Base-by-base conservation (phyloP, 768 basidiomycete species). In the Lentinula guzmanii region DNA sequence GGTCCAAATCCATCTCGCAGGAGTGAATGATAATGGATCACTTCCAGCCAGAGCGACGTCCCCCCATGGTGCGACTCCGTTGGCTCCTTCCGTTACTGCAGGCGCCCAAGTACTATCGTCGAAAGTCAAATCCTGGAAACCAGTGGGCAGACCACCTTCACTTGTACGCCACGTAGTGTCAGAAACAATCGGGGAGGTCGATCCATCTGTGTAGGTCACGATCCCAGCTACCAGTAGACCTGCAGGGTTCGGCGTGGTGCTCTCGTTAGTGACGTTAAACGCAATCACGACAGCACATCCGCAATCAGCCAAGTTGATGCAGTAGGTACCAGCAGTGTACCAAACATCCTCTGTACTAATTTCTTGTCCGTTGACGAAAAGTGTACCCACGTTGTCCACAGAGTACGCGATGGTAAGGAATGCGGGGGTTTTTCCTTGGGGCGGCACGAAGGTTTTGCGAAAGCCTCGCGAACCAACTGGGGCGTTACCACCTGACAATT, bases 1-100 rank as follows among this genome's bases (percentile, higher is more conserved):
- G 5, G 68, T 67, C 72, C 71, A 74, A 52, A 74, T 70, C 72
- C 72, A 74, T 3, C 60, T 61, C 2, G 72, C 67, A 58, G 61
- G 34, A 5, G 61, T 57, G 48, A 74, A 60, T 0, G 65, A 52
- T 13, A 68, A 28, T 5, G 65, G 42, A 6, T 62, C 60, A 9
- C 66, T 64, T 0, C 62, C 43, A 2, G 71, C 64, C 33, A 70
- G 53, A 5, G 60, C 58, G 52, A 74, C 70, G 7, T 52, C 68
- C 9, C 51, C 60, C 72, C 72, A 74, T 1, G 72, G 72, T 21
- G 67, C 64, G 42, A 66, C 63, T 21, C 70, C 70, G 56, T 71
- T 71, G 15, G 65, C 37, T 11, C 66, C 65, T 28, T 70, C 33
- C 6, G 63, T 60, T 7, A 39, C 42, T 6, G 69, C 64, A 1